A percentile compares a stretch with the other conserved stretches of the same genome.
Conservation (phyloP, 2,329 filamentous ascomycete species). For the Cytospora schulzeri region DNA sequence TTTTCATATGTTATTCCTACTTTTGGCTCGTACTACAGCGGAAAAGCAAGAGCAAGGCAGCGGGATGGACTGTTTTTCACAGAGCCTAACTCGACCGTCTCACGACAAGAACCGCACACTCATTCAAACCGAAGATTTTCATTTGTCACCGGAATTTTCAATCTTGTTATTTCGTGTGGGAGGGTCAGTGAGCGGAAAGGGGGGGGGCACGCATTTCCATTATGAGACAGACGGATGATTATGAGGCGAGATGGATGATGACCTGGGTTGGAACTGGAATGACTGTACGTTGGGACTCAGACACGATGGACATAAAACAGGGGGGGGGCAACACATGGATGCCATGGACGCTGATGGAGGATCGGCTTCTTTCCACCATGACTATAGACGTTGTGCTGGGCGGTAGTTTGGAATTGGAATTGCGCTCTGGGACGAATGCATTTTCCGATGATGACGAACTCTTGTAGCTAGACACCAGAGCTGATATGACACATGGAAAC, state of each 20-base stretch:
- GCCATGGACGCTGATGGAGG: constrained; percentile 16
- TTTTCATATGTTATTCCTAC: background rate
- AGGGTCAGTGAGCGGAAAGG: constrained; percentile 1
- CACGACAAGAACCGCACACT: constrained; percentile 25
- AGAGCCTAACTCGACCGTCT: constrained; percentile 23
- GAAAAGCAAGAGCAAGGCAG: constrained; percentile 5
- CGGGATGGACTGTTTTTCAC: constrained; percentile 11
- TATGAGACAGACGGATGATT: constrained; percentile 7
- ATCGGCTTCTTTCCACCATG: constrained; percentile 19
- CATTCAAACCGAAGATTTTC: constrained; percentile 19
- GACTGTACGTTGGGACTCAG: constrained; percentile 5
- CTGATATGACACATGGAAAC: constrained; percentile 21
- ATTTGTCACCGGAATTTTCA: constrained; percentile 20
- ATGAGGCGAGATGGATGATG: constrained; percentile 6
- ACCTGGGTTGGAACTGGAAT: constrained; percentile 12
- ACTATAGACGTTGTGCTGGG: constrained; percentile 27
- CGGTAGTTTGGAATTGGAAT: constrained; percentile 21
- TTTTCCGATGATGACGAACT: constrained; percentile 21
- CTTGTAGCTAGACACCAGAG: constrained; percentile 23
- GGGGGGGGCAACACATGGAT: constrained; percentile 3
- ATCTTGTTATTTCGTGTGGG: constrained; percentile 6
- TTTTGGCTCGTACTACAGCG: background rate
- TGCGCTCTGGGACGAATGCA: constrained; percentile 27
- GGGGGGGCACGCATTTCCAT: background rate
- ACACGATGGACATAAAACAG: constrained; percentile 2